phyloP scores from a whole-genome alignment of 2,329 filamentous ascomycete genomes.

The Hypoxylon sp. region DNA sequence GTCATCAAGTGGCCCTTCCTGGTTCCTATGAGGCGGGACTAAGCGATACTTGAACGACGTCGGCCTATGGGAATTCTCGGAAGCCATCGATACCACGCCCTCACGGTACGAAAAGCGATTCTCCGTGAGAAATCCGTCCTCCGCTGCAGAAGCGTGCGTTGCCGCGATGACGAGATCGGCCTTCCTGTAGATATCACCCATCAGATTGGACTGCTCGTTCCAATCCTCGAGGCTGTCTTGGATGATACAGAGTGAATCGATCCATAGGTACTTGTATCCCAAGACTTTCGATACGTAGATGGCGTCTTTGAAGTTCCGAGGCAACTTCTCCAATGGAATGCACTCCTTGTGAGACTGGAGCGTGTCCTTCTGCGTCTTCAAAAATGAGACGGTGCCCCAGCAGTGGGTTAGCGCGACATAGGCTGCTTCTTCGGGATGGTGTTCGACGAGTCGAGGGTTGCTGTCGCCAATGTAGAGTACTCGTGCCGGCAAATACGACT shows the following conservation, averaged over 20 bases:
- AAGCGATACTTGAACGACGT: not conserved
- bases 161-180: conserved; percentile 8
- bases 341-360: not conserved
- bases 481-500: not conserved
- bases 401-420: conserved; percentile 3
- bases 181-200: not conserved
- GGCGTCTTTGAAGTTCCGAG: conserved; percentile 2
- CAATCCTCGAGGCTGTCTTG: conserved; percentile 2
- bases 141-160: not conserved
- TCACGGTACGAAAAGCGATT: not conserved
- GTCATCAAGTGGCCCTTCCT: not conserved
- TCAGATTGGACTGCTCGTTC: not conserved
- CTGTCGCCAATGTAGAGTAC: not conserved
- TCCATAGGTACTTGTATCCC: conserved; percentile 5
- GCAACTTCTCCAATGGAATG: not conserved
- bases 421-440: not conserved
- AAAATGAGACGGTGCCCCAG: not conserved
- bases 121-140: not conserved
- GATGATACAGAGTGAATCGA: conserved; percentile 1
- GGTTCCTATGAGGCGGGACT: not conserved
- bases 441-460: not conserved
- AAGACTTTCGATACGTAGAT: not conserved
- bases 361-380: not conserved
- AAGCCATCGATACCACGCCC: not conserved
- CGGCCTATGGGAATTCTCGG: not conserved